Evolutionary conservation across 2,329 filamentous ascomycete genomes (phyloP), one percentile per base, ranked within the genome.

Genomic region (Neoascochyta sp.): DNA sequence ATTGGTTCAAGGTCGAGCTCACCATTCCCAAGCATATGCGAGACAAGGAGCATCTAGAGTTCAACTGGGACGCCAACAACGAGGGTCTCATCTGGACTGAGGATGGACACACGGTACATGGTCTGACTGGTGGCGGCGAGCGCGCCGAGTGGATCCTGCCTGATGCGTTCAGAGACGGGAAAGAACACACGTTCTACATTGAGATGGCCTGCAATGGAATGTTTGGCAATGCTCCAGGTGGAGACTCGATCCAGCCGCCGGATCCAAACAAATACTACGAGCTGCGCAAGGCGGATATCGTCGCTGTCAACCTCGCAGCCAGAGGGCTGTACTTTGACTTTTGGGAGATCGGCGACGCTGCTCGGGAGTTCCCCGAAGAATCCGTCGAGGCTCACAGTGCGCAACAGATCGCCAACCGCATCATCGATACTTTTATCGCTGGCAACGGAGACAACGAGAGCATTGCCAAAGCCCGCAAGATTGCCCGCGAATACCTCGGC

Each of bases 201-300:
- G 92, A 98, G 68, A 95, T 96, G 86, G 92, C 92, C 12, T 96
- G 92, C 67, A 98, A 98, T 62, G 81, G 83, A 63, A 96, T 96
- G 89, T 96, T 96, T 66, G 92, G 92, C 49, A 95, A 95, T 60
- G 83, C 88, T 0, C 75, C 83, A 0, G 83, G 83, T 12, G 87
- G 86, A 15, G 86, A 93, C 60, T 79, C 74, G 17, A 96, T 95
- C 47, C 86, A 94, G 59, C 88, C 92, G 9, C 92, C 92, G 0
- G 73, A 83, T 37, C 84, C 86, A n/a, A 79, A 95, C 69, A 83
- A 75, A 50, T 85, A 83, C 58, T 98, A 83, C 61, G 74, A 73
- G 34, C 74, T 98, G 32, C 67, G 70, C 41, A 81, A 80, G 43
- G 90, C 89, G 9, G 82, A 89, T 39, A 93, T 98, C 41, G 84